These are phyloP conservation scores for Juncus inflexus DNA, from an alignment of 176 grass and related monocot genomes.

Conservation along the genomic window DNA sequence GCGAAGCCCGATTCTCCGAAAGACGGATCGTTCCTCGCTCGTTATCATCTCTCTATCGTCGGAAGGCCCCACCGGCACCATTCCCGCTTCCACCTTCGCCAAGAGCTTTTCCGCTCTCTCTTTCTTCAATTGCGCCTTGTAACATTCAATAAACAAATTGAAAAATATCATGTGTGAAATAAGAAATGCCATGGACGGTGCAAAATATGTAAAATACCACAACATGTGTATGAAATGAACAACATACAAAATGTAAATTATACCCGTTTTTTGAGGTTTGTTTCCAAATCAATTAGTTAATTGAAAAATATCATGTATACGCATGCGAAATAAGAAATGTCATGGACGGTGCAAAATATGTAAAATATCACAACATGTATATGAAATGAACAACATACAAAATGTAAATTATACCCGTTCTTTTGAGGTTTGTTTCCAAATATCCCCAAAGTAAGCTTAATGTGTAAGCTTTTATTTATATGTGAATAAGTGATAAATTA, in stretches of 20 bases:
- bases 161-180: conserved; percentile 10
- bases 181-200: conserved; percentile 10
- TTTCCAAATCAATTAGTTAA: conserved; percentile 6
- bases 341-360: conserved; percentile 7
- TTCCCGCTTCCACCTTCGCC: conserved; percentile 78
- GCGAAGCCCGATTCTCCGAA: conserved; percentile 86
- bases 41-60: conserved; percentile 89
- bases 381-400: conserved; percentile 17
- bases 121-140: conserved; percentile 70
- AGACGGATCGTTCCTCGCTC: conserved; percentile 86
- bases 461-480: too few species aligned
- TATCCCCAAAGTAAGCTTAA: too few species aligned
- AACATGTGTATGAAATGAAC: background rate
- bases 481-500: too few species aligned
- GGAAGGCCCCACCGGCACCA: conserved; percentile 55
- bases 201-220: background rate
- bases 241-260: conserved; percentile 1
- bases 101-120: conserved; percentile 60
- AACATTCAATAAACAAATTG: conserved; percentile 23
- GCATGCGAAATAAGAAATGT: conserved; percentile 1
- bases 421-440: background rate
- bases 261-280: background rate
- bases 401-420: background rate
- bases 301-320: background rate
- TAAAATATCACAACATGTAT: background rate